Conservation (phyloP, 1,284 basidiomycete genomes). For the Anthracocystis walkeri region DNA sequence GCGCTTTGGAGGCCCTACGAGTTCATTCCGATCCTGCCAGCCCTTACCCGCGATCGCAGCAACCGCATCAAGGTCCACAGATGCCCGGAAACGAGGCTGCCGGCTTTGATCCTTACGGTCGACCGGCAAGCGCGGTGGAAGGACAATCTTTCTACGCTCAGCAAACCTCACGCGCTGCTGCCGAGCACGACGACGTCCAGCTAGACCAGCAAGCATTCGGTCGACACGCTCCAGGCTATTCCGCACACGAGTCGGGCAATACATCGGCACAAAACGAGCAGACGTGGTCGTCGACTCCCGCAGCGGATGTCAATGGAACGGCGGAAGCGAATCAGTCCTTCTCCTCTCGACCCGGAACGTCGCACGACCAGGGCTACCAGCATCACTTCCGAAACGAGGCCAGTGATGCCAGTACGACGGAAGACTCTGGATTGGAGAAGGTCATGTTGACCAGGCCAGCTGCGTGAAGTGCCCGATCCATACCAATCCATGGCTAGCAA, state of each 20-base stretch:
- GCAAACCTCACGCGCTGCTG: slow-evolving; percentile 4
- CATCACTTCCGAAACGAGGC: slow-evolving; percentile 16
- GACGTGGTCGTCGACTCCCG: slow-evolving; percentile 21
- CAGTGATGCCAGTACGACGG: slow-evolving; percentile 9
- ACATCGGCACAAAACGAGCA: slow-evolving; percentile 11
- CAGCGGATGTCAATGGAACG: slow-evolving; percentile 1
- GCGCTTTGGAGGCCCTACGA: slow-evolving; percentile 15
- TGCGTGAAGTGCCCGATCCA: neutral
- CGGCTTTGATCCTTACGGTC: slow-evolving; percentile 15
- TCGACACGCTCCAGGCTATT: slow-evolving; percentile 12
- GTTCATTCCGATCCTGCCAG: slow-evolving; percentile 28
- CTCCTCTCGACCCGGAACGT: slow-evolving; percentile 35
- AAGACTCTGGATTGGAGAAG: slow-evolving; percentile 28
- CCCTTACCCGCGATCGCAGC: slow-evolving; percentile 30
- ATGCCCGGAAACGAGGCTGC: neutral
- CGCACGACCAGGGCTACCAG: slow-evolving; percentile 34
- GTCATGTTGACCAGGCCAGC: slow-evolving; percentile 45
- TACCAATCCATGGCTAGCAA: neutral
- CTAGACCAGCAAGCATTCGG: slow-evolving; percentile 25
- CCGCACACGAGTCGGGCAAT: slow-evolving; percentile 6
- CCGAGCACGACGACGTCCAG: slow-evolving; percentile 11
- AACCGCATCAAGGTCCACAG: slow-evolving; percentile 10
- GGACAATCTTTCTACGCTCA: slow-evolving; percentile 27
- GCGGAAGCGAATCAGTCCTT: slow-evolving; percentile 11
- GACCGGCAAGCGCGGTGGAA: slow-evolving; percentile 7